Percentiles rank a stretch among this genome's conserved stretches.
Evolutionary conservation across 2,329 filamentous ascomycete genomes (phyloP).

Genomic region (Simplicillium aogashimaense): DNA sequence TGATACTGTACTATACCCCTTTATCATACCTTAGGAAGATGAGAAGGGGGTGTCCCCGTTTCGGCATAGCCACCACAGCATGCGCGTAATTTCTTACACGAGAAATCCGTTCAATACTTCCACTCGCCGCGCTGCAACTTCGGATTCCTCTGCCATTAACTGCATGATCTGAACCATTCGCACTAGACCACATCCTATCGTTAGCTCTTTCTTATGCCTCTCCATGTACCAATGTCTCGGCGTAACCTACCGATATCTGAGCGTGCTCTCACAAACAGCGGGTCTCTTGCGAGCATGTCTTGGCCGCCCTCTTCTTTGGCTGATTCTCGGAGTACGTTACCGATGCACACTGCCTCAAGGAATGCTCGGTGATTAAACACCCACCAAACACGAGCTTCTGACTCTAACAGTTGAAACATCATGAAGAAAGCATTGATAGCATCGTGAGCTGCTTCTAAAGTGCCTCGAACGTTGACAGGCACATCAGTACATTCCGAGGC

Average conservation of each 20-base stretch:
- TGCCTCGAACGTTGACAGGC: slow-evolving; percentile 55
- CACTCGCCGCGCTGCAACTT: slow-evolving; percentile 49
- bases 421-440: slow-evolving; percentile 68
- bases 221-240: neutral
- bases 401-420: slow-evolving; percentile 56
- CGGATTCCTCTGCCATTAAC: slow-evolving; percentile 46
- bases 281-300: slow-evolving; percentile 40
- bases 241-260: slow-evolving; percentile 47
- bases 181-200: slow-evolving; percentile 21
- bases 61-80: too few relatives aligned
- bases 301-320: slow-evolving; percentile 32
- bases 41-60: too few relatives aligned
- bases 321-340: slow-evolving; percentile 46
- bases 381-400: slow-evolving; percentile 74
- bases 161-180: slow-evolving; percentile 57
- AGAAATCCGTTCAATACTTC: slow-evolving; percentile 37
- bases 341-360: slow-evolving; percentile 63
- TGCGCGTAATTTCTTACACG: too few relatives aligned
- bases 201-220: neutral
- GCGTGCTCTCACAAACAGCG: slow-evolving; percentile 49
- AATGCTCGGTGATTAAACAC: slow-evolving; percentile 76
- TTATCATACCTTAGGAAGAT: too few relatives aligned
- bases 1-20: too few relatives aligned
- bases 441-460: slow-evolving; percentile 66
- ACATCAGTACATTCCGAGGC: slow-evolving; percentile 57